Evolutionary conservation across 768 basidiomycete genomes (phyloP), one percentile per base, ranked within the genome.

Genomic region (Boletus pseudopeckii): DNA sequence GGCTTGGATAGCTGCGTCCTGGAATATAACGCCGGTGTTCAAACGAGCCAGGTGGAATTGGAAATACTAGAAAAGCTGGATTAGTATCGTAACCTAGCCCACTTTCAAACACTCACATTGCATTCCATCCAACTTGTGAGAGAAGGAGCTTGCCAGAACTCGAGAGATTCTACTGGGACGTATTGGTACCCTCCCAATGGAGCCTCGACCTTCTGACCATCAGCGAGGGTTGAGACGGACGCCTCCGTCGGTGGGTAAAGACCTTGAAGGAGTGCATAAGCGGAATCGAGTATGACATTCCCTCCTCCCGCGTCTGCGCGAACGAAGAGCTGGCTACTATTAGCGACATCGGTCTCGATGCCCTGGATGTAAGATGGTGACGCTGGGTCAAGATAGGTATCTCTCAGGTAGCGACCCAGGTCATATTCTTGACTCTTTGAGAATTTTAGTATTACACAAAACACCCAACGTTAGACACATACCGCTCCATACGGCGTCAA

Each of bases 131-230:
- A 92, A 57, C 85, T 85, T 70, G 92, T 90, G 52, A 92, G 74
- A 32, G 86, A 85, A 57, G 89, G 82, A 61, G 47, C 56, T 47
- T 69, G 60, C 60, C 45, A 77, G 78, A 22, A 85, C 69, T 91
- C 89, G 39, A 93, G 83, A 26, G 70, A 70, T 36, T 67, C 58
- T 14, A 70, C 68, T 39, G 90, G 88, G 42, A 94, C 77, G 62
- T 93, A 94, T 72, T 92, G 90, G 66, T 92, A 93, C 1, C 89
- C 89, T 18, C 83, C 82, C n/a, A 93, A 77, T 20, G 92, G 90
- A 0, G 85, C 81, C 14, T 80, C 73, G 53, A 92, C 74, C n/a
- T 67, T 77, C 24, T 84, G 79, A 52, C 85, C 88, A 58, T 91
- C 84, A 3, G 88, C 91, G 18, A 95, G 82, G 11, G 75, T 77